These are phyloP conservation scores for Apophysomyces sp. DNA, from an alignment of 371 early-diverging fungal species.

Conservation along the genomic window DNA sequence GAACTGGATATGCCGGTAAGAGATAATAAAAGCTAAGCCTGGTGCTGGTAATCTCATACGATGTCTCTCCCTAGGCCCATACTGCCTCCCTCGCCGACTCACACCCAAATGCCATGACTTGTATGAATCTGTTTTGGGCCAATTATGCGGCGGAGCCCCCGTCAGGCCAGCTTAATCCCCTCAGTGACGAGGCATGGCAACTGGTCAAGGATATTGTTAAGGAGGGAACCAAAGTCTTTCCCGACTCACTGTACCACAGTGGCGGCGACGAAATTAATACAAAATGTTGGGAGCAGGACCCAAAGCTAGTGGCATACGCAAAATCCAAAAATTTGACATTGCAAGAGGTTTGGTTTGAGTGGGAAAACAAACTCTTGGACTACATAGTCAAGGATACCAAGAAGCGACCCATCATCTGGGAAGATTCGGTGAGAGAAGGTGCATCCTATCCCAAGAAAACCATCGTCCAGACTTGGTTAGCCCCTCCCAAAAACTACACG, in stretches of 20 bases:
- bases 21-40: not conserved
- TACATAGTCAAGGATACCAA: conserved; percentile 24
- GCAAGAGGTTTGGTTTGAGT: conserved; percentile 31
- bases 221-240: conserved; percentile 61
- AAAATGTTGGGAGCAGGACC: conserved; percentile 57
- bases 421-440: conserved; percentile 38
- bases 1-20: conserved; percentile 74
- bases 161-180: conserved; percentile 73
- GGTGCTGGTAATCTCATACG: not conserved
- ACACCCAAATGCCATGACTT: conserved; percentile 51
- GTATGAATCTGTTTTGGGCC: conserved; percentile 49
- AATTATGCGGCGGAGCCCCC: conserved; percentile 66
- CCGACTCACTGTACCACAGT: conserved; percentile 68
- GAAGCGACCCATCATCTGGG: conserved; percentile 48
- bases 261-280: conserved; percentile 80
- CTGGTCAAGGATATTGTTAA: conserved; percentile 62
- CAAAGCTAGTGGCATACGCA: conserved; percentile 22
- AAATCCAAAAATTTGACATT: conserved; percentile 26
- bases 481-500: conserved; percentile 44
- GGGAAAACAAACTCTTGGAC: conserved; percentile 25
- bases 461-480: conserved; percentile 61
- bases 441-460: conserved; percentile 34
- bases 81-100: conserved; percentile 47
- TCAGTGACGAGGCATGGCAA: conserved; percentile 50
- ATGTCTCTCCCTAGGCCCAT: conserved; percentile 48